Evolutionary conservation across 192 early-diverging fungal genomes (phyloP), one percentile per base, ranked within the genome.

Genomic region (Rhizoclosmatium globosum): DNA sequence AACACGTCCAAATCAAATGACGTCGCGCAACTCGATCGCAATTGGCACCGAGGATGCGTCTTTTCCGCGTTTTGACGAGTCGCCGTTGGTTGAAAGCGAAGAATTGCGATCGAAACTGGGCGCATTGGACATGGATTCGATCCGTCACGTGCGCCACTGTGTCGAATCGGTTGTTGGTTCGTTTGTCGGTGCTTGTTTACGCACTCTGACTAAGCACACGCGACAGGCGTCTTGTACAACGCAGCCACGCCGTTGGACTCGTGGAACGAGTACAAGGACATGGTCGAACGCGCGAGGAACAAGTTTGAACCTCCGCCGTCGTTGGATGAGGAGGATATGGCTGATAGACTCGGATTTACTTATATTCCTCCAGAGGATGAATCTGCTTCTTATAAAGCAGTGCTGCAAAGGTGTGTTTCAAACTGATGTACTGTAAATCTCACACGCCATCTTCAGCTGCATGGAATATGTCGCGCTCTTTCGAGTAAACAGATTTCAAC

Each of bases 401-500:
- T 62, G 4, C 23, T 62, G 60, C 60, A 62, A 39, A 53, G 50
- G 50, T 53, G 17, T 7, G 31, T 31, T 31, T 31, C 31, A 31
- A 31, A 31, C 31, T 31, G 31, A 31, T 31, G 31, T 31, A 31
- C 31, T 31, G 31, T 31, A 31, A 31, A 31, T 31, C 31, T 31
- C 31, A 31, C 31, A 31, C 31, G 31, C 31, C 31, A 31, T 31
- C 31, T 31, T 31, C 9, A 79, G 78, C 70, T 77, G 71, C 38
- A 71, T 79, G 70, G 78, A 79, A 56, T 79, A 79, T 41, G 71
- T 79, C 9, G 78, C 78, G 31, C 62, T 79, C 9, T 79, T 79
- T 65, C 56, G 71, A 41, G 78, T 79, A 3, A 79, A 72, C 50
- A 53, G 78, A n/a, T 44, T 70, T 47, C 59, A n/a, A 3, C 78